phyloP scores from a whole-genome alignment of 345 rosid species.

The Chamaenerion angustifolium region DNA sequence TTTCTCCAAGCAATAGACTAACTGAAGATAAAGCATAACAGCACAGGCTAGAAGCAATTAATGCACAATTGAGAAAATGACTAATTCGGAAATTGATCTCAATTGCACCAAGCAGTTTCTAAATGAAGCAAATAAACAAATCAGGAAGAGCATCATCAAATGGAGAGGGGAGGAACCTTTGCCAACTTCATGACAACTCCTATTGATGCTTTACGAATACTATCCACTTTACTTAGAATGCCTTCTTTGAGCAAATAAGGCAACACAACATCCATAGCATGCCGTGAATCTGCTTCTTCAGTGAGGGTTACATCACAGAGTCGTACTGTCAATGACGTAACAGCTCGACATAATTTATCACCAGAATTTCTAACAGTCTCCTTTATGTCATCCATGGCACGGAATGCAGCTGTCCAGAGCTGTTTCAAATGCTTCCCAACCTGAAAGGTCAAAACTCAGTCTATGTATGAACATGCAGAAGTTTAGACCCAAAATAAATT shows the following conservation, averaged over 20 bases:
- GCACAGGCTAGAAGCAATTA: too few relatives aligned
- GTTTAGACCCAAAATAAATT: too few relatives aligned
- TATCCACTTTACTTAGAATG: conserved; percentile 78
- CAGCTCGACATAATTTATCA: conserved; percentile 65
- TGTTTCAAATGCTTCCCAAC: conserved; percentile 64
- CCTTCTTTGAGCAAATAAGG: conserved; percentile 87
- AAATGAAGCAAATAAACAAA: too few relatives aligned
- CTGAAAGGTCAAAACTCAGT: conserved; percentile 19
- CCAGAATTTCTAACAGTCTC: conserved; percentile 97
- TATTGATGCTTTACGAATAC: conserved; percentile 79
- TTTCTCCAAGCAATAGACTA: too few relatives aligned
- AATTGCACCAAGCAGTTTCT: too few relatives aligned
- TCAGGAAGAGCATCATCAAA: background rate
- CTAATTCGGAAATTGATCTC: too few relatives aligned
- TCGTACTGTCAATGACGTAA: conserved; percentile 71
- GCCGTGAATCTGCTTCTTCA: conserved; percentile 55
- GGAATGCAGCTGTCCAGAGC: conserved; percentile 73
- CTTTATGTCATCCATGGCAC: conserved; percentile 99
- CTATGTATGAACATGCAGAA: too few relatives aligned
- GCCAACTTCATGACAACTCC: conserved; percentile 96
- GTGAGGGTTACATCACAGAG: conserved; percentile 83
- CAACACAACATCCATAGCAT: conserved; percentile 69
- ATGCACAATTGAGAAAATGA: too few relatives aligned
- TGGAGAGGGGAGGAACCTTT: conserved; percentile 33
- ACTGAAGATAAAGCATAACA: too few relatives aligned